A percentile compares a stretch with the other conserved stretches of the same genome.
Evolutionary conservation across 1,139 yeast genomes (phyloP).

Genomic region (Torulaspora pretoriensis): DNA sequence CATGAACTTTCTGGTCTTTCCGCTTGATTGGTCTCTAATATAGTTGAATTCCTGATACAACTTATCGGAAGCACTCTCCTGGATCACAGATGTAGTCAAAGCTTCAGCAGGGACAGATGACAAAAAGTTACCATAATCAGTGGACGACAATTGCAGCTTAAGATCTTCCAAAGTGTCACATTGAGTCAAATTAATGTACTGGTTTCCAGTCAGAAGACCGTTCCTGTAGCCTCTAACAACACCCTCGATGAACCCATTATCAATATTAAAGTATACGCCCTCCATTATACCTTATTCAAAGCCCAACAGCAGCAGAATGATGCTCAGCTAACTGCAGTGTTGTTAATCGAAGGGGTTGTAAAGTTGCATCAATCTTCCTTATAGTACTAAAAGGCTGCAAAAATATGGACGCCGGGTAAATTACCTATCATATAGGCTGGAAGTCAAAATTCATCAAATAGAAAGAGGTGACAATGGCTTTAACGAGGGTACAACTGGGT

Average conservation of each 20-base stretch:
- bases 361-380: slow-evolving; percentile 3
- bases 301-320: neutral
- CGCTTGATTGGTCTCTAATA: slow-evolving; percentile 77
- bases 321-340: neutral
- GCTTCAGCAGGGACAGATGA: slow-evolving; percentile 78
- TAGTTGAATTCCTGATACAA: slow-evolving; percentile 81
- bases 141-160: slow-evolving; percentile 87
- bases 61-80: slow-evolving; percentile 70
- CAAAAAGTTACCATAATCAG: slow-evolving; percentile 91
- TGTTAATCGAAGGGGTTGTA: slow-evolving; percentile 5
- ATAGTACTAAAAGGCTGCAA: slow-evolving; percentile 10
- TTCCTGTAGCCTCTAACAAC: slow-evolving; percentile 90
- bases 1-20: slow-evolving; percentile 73
- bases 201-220: slow-evolving; percentile 71
- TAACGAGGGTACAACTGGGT: neutral
- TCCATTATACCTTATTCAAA: slow-evolving; percentile 50
- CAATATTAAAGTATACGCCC: slow-evolving; percentile 81
- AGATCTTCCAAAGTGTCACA: slow-evolving; percentile 93
- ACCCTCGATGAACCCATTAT: slow-evolving; percentile 88
- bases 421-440: too few species aligned
- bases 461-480: neutral
- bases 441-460: too few species aligned
- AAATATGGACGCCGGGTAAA: slow-evolving; percentile 1
- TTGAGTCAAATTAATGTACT: slow-evolving; percentile 88
- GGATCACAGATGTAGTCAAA: slow-evolving; percentile 71